Conservation (phyloP, 73 alveolate species). For the Urostyla sp. region DNA sequence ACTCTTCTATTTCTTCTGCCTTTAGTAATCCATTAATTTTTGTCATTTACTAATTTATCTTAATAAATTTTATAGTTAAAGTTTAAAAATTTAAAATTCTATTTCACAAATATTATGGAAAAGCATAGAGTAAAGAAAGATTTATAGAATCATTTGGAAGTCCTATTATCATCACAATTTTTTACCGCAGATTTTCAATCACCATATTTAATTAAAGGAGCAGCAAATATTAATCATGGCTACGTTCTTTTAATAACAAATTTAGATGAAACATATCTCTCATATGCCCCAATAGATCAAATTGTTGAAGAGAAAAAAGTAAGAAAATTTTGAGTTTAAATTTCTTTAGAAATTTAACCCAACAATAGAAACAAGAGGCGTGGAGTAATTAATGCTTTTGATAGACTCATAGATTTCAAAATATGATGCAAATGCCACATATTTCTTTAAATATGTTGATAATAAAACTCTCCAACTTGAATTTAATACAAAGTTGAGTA, state of each 20-base stretch:
- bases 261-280: conserved; percentile 22
- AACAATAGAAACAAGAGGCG: conserved; percentile 30
- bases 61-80: no score
- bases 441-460: background rate
- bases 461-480: background rate
- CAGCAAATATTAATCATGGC: background rate
- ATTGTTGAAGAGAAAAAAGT: conserved; percentile 33
- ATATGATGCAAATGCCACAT: conserved; percentile 21
- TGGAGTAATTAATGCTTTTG: background rate
- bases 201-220: conserved; percentile 44
- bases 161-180: background rate
- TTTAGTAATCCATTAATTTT: no score
- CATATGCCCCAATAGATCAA: conserved; percentile 2
- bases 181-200: conserved; percentile 6
- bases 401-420: background rate
- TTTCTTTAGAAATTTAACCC: conserved; percentile 33
- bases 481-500: background rate
- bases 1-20: no score
- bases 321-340: background rate
- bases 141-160: background rate
- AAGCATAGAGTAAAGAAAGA: background rate
- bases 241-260: conserved; percentile 23
- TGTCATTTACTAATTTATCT: background rate
- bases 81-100: no score
- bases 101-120: background rate